A percentile compares a stretch with the other conserved stretches of the same genome.
phyloP scores from a whole-genome alignment of 1,284 basidiomycete genomes.

The Cutaneotrichosporon sp. region DNA sequence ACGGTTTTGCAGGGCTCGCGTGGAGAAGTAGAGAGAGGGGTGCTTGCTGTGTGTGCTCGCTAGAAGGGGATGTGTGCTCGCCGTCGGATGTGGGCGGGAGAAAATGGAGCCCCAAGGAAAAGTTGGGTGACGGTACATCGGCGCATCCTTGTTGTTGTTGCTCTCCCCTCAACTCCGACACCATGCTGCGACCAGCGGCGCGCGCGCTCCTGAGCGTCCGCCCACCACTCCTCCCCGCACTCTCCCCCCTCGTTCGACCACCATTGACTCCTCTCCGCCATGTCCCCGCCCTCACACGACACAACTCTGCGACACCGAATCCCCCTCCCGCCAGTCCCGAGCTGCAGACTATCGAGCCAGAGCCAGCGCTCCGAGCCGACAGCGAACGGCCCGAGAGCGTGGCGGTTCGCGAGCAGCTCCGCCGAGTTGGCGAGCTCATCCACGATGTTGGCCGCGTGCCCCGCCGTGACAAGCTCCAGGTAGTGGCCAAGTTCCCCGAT shows the following conservation, averaged over 20 bases:
- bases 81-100: neutral
- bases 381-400: neutral
- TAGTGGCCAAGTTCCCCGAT: conserved; percentile 42
- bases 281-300: neutral
- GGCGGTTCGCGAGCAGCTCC: conserved; percentile 18
- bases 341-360: no score
- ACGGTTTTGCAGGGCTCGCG: neutral
- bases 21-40: neutral
- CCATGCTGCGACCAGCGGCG: neutral
- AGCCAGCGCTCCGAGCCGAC: no score
- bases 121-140: neutral
- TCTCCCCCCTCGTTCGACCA: no score
- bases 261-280: neutral
- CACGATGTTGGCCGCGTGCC: no score
- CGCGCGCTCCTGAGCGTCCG: neutral
- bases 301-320: no score
- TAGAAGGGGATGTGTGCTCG: neutral
- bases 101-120: neutral
- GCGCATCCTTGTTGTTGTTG: neutral
- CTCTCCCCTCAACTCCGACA: neutral
- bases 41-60: neutral
- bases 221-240: neutral
- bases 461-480: no score
- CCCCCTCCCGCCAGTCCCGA: no score
- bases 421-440: conserved; percentile 30